These are phyloP conservation scores for Paradendryphiella salina DNA, from an alignment of 2,329 filamentous ascomycete species.

Conservation along the genomic window DNA sequence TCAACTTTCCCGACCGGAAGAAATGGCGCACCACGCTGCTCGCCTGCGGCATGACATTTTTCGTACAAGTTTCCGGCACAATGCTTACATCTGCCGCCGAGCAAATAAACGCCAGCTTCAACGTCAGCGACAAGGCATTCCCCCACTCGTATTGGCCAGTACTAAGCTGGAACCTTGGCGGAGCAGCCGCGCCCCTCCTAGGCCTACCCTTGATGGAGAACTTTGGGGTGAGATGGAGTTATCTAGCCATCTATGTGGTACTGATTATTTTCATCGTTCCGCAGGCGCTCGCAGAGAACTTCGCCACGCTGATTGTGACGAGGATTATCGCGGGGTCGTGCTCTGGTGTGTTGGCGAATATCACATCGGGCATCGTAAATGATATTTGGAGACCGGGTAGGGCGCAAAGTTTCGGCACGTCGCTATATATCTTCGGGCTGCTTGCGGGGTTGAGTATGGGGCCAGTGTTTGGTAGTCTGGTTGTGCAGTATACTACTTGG, in stretches of 20 bases:
- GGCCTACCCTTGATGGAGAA: constrained; percentile 52
- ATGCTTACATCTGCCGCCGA: constrained; percentile 40
- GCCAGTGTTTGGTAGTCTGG: constrained; percentile 50
- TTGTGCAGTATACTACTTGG: constrained; percentile 47
- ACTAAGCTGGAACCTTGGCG: constrained; percentile 50
- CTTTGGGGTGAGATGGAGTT: constrained; percentile 51
- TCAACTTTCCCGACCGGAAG: constrained; percentile 49
- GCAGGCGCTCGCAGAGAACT: constrained; percentile 51
- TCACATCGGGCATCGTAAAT: constrained; percentile 41
- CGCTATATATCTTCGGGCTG: constrained; percentile 50
- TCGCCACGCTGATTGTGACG: constrained; percentile 51
- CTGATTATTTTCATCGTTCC: constrained; percentile 50
- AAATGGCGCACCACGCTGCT: constrained; percentile 51
- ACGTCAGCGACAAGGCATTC: constrained; percentile 45
- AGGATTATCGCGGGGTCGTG: constrained; percentile 52
- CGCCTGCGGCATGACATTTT: constrained; percentile 49
- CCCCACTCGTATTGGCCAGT: constrained; percentile 50
- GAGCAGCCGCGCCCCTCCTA: constrained; percentile 48
- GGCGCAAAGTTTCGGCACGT: constrained; percentile 50
- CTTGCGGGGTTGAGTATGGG: constrained; percentile 52
- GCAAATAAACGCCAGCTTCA: constrained; percentile 48
- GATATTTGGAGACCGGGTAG: constrained; percentile 46
- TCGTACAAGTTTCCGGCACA: constrained; percentile 40
- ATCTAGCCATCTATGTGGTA: constrained; percentile 48
- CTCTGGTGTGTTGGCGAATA: constrained; percentile 51